phyloP scores from a whole-genome alignment of 2,329 filamentous ascomycete genomes.

The Fusarium camptoceras region DNA sequence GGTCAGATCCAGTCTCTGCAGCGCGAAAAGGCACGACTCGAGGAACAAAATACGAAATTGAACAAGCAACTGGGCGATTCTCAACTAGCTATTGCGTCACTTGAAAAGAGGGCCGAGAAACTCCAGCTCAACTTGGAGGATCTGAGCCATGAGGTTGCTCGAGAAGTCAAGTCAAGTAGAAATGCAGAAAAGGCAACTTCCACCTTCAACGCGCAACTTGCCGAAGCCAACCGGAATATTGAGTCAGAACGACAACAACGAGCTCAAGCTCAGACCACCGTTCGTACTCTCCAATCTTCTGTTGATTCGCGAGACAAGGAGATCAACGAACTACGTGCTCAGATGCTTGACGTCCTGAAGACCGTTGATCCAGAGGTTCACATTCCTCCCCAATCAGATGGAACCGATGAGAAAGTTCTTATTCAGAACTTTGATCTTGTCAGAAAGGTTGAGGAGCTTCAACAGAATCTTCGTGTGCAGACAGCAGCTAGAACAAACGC shows the following conservation, averaged over 20 bases:
- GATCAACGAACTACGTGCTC: constrained; percentile 80
- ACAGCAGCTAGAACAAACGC: constrained; percentile 83
- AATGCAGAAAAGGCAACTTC: constrained; percentile 91
- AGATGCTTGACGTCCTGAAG: constrained; percentile 85
- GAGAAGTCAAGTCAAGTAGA: constrained; percentile 89
- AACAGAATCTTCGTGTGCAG: constrained; percentile 86
- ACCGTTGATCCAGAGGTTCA: constrained; percentile 83
- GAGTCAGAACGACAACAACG: constrained; percentile 91
- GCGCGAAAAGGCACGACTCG: constrained; percentile 82
- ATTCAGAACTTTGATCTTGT: constrained; percentile 85
- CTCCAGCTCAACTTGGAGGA: constrained; percentile 89
- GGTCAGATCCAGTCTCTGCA: constrained; percentile 81
- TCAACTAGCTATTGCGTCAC: constrained; percentile 81
- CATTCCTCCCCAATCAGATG: constrained; percentile 71
- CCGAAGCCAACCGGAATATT: constrained; percentile 87
- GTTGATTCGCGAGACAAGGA: constrained; percentile 85
- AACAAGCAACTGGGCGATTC: constrained; percentile 87
- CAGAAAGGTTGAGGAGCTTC: constrained; percentile 87
- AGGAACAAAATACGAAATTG: constrained; percentile 84
- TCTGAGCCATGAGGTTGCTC: constrained; percentile 88
- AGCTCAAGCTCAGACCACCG: constrained; percentile 85
- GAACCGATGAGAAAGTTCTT: constrained; percentile 71
- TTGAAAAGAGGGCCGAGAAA: constrained; percentile 97
- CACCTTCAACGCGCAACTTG: constrained; percentile 82
- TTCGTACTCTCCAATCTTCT: constrained; percentile 81